Conservation (phyloP, 805 yeast species). For the Ogataea naganishii region DNA sequence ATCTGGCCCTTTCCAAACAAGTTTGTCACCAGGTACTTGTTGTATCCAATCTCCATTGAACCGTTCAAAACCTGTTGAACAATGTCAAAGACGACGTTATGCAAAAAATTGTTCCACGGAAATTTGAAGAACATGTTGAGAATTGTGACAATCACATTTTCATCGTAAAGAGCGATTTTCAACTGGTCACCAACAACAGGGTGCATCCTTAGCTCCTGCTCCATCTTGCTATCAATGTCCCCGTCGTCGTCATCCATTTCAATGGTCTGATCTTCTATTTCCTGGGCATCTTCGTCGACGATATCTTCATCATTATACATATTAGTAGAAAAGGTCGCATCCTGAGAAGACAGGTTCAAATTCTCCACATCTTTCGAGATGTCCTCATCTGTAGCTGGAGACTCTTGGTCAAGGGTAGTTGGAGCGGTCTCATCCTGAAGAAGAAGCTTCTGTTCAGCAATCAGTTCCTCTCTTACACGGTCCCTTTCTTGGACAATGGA, state of each 20-base stretch:
- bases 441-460: slow-evolving; percentile 22
- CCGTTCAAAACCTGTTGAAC: slow-evolving; percentile 93
- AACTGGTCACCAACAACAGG: slow-evolving; percentile 84
- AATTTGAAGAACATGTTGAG: slow-evolving; percentile 67
- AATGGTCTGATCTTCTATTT: slow-evolving; percentile 1
- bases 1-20: slow-evolving; percentile 58
- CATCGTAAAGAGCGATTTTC: slow-evolving; percentile 75
- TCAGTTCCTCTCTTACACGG: slow-evolving; percentile 45
- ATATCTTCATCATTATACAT: slow-evolving; percentile 1
- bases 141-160: slow-evolving; percentile 58
- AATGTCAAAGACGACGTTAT: slow-evolving; percentile 93
- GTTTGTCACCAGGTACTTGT: slow-evolving; percentile 66
- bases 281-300: slow-evolving; percentile 3
- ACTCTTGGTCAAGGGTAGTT: slow-evolving; percentile 23
- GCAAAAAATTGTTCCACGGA: slow-evolving; percentile 97
- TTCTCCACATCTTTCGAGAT: slow-evolving; percentile 25
- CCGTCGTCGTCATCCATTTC: slow-evolving; percentile 6
- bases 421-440: slow-evolving; percentile 8
- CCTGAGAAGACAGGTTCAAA: slow-evolving; percentile 15
- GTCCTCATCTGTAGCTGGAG: slow-evolving; percentile 22
- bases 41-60: slow-evolving; percentile 74
- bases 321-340: slow-evolving; percentile 1
- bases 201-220: slow-evolving; percentile 34
- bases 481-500: slow-evolving; percentile 63
- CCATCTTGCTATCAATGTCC: slow-evolving; percentile 13